These are phyloP conservation scores for Dictyostelium capitatum DNA, from an alignment of 78 protist genomes.

Conservation along the genomic window DNA sequence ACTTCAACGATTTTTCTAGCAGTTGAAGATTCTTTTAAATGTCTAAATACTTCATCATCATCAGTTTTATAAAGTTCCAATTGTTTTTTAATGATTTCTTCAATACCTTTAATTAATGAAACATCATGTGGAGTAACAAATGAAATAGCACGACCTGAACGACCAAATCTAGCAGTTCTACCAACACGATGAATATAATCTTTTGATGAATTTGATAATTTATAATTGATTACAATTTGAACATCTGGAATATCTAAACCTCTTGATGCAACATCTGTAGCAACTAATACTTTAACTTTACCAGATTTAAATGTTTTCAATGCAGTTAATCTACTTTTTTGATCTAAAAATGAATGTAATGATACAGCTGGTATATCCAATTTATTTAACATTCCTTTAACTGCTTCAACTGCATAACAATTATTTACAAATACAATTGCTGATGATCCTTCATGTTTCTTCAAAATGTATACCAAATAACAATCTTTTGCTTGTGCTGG, in stretches of 20 bases:
- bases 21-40: conserved; percentile 67
- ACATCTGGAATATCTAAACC: conserved; percentile 99
- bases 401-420: conserved; percentile 73
- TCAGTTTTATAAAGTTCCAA: conserved; percentile 82
- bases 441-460: conserved; percentile 19
- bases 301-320: conserved; percentile 70
- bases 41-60: conserved; percentile 79
- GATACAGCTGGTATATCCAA: conserved; percentile 58
- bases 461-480: conserved; percentile 87
- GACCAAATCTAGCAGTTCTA: conserved; percentile 98
- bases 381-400: conserved; percentile 61
- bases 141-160: conserved; percentile 94
- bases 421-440: conserved; percentile 81
- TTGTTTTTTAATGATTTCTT: conserved; percentile 89
- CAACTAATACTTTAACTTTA: conserved; percentile 57
- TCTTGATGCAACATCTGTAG: conserved; percentile 86
- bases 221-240: conserved; percentile 97
- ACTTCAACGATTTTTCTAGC: conserved; percentile 78
- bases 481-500: conserved; percentile 92
- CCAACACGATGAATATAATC: conserved; percentile 99
- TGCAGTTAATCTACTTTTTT: conserved; percentile 37
- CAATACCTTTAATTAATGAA: conserved; percentile 92
- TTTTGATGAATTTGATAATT: conserved; percentile 93
- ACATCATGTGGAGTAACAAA: conserved; percentile 97
- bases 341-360: conserved; percentile 59